Evolutionary conservation across 345 rosid species (phyloP), one percentile per base, ranked within the genome.

Genomic region (Nephelium lappaceum): DNA sequence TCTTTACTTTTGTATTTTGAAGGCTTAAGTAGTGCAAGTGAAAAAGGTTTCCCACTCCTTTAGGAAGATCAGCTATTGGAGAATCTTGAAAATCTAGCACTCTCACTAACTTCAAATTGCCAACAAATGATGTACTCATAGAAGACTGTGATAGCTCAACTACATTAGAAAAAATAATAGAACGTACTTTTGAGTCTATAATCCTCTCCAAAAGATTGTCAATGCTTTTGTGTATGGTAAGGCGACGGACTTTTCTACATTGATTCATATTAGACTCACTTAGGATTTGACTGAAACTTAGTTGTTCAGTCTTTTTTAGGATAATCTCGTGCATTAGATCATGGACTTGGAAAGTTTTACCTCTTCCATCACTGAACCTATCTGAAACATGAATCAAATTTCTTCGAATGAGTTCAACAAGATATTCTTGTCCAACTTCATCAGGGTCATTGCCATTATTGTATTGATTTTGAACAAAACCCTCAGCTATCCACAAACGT

Each of bases 21-120:
- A 27, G 31, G 31, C 31, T 76, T 24, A 73, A 31, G 36, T 83
- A 83, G 31, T 55, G 77, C 41, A 83, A 77, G 31, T 27, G 31
- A 27, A 27, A 27, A 27, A 27, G 31, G 31, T 27, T 27, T 2
- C 31, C 31, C 31, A 27, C 31, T 27, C 2, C 31, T 27, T 27
- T 27, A 27, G 31, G 31, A 27, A 27, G 31, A 27, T 27, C 31
- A 0, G 31, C 31, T 27, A 27, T 27, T 27, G 31, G 31, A 27
- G 31, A 27, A 27, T 27, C 31, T 27, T 27, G 1, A 27, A 27
- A 27, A 27, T 27, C 31, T 27, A 27, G 31, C 31, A 71, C 76
- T 11, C 55, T 83, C 16, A 83, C 11, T 10, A 83, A 12, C 36
- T 70, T 60, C 39, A 83, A 79, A 42, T 67, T 12, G 14, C 5